A percentile compares a stretch with the other conserved stretches of the same genome.
Conservation (phyloP, 73 alveolate genomes). For the Breviolum minutum region DNA sequence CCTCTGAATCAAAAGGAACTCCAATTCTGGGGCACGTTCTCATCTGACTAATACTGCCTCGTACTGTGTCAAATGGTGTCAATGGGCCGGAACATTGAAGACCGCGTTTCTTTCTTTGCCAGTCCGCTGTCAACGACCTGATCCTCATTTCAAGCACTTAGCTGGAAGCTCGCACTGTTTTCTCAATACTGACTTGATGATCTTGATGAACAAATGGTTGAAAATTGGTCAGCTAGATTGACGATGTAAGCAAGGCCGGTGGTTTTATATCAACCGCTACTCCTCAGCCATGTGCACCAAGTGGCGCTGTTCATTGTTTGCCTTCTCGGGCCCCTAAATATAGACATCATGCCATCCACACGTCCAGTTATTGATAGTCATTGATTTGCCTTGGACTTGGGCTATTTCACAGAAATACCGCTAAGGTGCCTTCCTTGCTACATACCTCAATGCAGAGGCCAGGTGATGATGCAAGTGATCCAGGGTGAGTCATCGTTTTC, state of each 20-base stretch:
- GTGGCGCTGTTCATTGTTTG: too few relatives aligned
- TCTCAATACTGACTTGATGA: neutral
- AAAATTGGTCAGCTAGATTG: neutral
- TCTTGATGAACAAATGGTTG: neutral
- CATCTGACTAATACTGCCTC: too few relatives aligned
- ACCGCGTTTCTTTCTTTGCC: neutral
- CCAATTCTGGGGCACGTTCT: too few relatives aligned
- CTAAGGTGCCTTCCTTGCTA: constrained; percentile 82
- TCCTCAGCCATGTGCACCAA: neutral
- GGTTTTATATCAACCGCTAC: too few relatives aligned
- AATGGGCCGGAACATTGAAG: neutral
- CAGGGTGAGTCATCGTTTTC: neutral
- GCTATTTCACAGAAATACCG: neutral
- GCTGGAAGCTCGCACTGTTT: constrained; percentile 2
- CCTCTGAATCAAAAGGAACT: too few relatives aligned
- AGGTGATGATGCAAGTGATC: neutral
- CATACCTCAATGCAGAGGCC: constrained; percentile 82
- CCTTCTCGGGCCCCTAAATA: too few relatives aligned
- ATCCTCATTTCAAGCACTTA: constrained; percentile 65
- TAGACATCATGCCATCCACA: too few relatives aligned
- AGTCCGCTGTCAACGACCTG: constrained; percentile 39
- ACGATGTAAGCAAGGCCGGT: too few relatives aligned
- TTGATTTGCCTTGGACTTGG: neutral
- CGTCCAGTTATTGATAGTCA: neutral
- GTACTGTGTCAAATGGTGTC: too few relatives aligned